Percentiles rank a stretch among this genome's conserved stretches.
Conservation (phyloP, 2,329 filamentous ascomycete genomes). For the Beauveria sp. region DNA sequence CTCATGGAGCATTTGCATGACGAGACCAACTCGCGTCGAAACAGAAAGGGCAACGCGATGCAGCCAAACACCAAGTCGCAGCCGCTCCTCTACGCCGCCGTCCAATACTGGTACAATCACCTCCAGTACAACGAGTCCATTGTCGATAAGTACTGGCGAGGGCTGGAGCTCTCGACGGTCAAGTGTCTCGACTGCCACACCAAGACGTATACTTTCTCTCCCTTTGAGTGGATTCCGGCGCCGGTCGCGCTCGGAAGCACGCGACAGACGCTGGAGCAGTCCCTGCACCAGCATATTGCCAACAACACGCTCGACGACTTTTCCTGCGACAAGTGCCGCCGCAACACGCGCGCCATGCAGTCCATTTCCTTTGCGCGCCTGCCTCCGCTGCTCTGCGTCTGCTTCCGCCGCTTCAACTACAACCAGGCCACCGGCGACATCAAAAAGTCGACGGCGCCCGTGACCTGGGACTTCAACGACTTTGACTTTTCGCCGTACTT, state of each 20-base stretch:
- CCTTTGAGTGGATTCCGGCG: slow-evolving; percentile 48
- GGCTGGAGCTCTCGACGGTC: slow-evolving; percentile 64
- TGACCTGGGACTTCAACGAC: slow-evolving; percentile 69
- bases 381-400: slow-evolving; percentile 70
- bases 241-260: slow-evolving; percentile 25
- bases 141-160: slow-evolving; percentile 72
- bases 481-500: slow-evolving; percentile 47
- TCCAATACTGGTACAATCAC: slow-evolving; percentile 68
- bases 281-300: slow-evolving; percentile 61
- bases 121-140: slow-evolving; percentile 64
- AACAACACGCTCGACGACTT: slow-evolving; percentile 62
- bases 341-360: slow-evolving; percentile 59
- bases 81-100: slow-evolving; percentile 47
- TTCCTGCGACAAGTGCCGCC: slow-evolving; percentile 68
- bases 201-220: slow-evolving; percentile 35
- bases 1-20: slow-evolving; percentile 74
- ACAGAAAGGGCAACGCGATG: slow-evolving; percentile 27
- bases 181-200: slow-evolving; percentile 56
- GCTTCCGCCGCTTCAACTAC: slow-evolving; percentile 55
- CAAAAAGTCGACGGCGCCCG: slow-evolving; percentile 61
- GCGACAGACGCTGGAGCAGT: slow-evolving; percentile 45
- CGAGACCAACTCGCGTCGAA: slow-evolving; percentile 64
- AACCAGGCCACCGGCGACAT: slow-evolving; percentile 25
- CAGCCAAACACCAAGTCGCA: slow-evolving; percentile 27
- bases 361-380: slow-evolving; percentile 68